Base-by-base conservation (phyloP, 768 basidiomycete genomes). In the Megacollybia marginata region DNA sequence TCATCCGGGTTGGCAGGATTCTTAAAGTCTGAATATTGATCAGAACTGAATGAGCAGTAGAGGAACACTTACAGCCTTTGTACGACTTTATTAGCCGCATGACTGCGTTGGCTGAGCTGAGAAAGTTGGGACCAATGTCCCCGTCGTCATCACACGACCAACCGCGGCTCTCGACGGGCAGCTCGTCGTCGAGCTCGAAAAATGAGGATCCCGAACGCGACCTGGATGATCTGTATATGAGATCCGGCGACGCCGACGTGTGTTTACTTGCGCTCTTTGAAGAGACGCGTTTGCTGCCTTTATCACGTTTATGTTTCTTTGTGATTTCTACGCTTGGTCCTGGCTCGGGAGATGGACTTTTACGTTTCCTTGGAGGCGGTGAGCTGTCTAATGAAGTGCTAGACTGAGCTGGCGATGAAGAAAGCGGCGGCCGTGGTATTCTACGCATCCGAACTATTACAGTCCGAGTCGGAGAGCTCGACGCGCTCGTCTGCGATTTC, bases 51-150 rank as follows among this genome's bases (percentile, higher is more conserved):
- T 33, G 13, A 43, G 12, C 42, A 56, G 38, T 56, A 33, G 20
- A 33, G 20, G 16, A 40, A 33, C 13, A 71, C 83, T 59, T 55
- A 89, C 88, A 85, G 47, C 71, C 64, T 65, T 83, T 84, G 57
- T 90, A 90, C 0, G 76, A 73, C 57, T 79, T 83, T 64, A 82
- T 76, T 1, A 89, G 68, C 33, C 68, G 62, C 55, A 67, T 71
- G 10, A 91, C 83, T 7, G 85, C 84, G 16, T 64, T 64, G 58
- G 84, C 85, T 11, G 82, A 85, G 62, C 81, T 85, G 44, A 82
- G 62, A 5, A 40, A 15, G 15, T 40, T 40, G 38, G 18, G 13
- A 8, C 18, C 18, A 2, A 5, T 18, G 18, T 40, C 38, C 38
- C 15, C 13, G 18, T 40, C 38, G 38, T 40, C 38, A 28, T 28